These are phyloP conservation scores for Fusarium floridanum DNA, from an alignment of 2,329 filamentous ascomycete genomes.

Conservation along the genomic window DNA sequence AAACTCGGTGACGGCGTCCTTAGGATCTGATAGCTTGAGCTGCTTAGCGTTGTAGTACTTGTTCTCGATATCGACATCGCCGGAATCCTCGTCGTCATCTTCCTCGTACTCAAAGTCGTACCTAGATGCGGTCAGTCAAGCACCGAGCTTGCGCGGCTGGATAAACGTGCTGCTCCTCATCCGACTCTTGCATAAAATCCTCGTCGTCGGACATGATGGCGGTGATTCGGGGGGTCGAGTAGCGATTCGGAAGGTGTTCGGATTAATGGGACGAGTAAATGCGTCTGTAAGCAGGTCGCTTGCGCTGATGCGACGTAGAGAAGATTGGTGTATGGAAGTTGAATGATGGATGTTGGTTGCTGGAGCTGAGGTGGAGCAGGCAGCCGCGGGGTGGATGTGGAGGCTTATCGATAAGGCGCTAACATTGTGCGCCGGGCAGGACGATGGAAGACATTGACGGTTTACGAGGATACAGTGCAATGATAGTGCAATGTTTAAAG, in stretches of 20 bases:
- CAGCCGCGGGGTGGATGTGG: conserved; percentile 36
- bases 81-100: conserved; percentile 87
- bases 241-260: not conserved
- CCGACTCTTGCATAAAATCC: conserved; percentile 63
- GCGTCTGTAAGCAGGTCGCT: not conserved
- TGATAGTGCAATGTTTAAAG: too few relatives aligned
- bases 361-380: conserved; percentile 41
- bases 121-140: conserved; percentile 51
- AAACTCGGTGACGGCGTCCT: conserved; percentile 92
- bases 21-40: conserved; percentile 86
- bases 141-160: conserved; percentile 11
- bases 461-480: too few relatives aligned
- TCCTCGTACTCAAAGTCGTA: conserved; percentile 99
- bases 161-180: conserved; percentile 58
- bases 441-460: too few relatives aligned
- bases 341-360: conserved; percentile 24
- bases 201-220: conserved; percentile 65
- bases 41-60: conserved; percentile 99
- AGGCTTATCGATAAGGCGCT: conserved; percentile 41
- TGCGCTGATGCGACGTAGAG: not conserved
- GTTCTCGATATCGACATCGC: conserved; percentile 96
- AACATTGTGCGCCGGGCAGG: too few relatives aligned
- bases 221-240: not conserved
- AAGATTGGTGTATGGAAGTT: not conserved
- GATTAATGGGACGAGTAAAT: not conserved